A percentile compares a stretch with the other conserved stretches of the same genome.
Evolutionary conservation across 805 yeast species (phyloP).

Genomic region (Hanseniaspora lachancei): DNA sequence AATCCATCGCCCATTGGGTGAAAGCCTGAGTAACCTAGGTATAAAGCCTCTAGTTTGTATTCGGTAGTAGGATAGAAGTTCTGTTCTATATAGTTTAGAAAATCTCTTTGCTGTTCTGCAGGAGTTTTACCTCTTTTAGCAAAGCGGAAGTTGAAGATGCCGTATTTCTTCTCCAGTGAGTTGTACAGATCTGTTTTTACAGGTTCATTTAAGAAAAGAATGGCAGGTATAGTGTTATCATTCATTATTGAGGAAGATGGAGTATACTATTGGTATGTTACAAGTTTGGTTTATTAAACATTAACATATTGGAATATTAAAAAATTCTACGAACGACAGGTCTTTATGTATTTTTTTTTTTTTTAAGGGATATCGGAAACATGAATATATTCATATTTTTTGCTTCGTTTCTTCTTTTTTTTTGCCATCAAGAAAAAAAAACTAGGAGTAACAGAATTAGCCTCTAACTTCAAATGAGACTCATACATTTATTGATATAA

Average conservation of each 20-base stretch:
- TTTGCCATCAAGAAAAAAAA: too few relatives aligned
- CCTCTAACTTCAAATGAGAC: too few relatives aligned
- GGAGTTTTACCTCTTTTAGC: not conserved
- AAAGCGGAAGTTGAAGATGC: not conserved
- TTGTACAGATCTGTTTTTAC: slow-evolving; percentile 5
- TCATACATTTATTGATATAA: too few relatives aligned
- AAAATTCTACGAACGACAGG: too few relatives aligned
- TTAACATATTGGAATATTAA: too few relatives aligned
- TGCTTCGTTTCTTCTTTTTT: too few relatives aligned
- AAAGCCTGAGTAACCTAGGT: slow-evolving; percentile 50
- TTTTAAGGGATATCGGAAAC: too few relatives aligned
- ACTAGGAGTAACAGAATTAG: too few relatives aligned
- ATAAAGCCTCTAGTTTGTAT: slow-evolving; percentile 33
- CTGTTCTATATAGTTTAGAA: not conserved
- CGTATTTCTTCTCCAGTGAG: not conserved
- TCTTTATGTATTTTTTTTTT: too few relatives aligned
- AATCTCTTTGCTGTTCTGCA: slow-evolving; percentile 1
- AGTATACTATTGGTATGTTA: not conserved
- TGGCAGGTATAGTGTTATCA: not conserved
- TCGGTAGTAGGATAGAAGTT: slow-evolving; percentile 14
- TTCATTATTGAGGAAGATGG: not conserved
- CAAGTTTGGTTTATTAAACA: too few relatives aligned
- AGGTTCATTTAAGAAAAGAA: slow-evolving; percentile 11
- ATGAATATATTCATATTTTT: too few relatives aligned
- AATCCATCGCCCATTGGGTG: slow-evolving; percentile 37